These are phyloP conservation scores for Murraya paniculata DNA, from an alignment of 345 rosid genomes.

Conservation along the genomic window DNA sequence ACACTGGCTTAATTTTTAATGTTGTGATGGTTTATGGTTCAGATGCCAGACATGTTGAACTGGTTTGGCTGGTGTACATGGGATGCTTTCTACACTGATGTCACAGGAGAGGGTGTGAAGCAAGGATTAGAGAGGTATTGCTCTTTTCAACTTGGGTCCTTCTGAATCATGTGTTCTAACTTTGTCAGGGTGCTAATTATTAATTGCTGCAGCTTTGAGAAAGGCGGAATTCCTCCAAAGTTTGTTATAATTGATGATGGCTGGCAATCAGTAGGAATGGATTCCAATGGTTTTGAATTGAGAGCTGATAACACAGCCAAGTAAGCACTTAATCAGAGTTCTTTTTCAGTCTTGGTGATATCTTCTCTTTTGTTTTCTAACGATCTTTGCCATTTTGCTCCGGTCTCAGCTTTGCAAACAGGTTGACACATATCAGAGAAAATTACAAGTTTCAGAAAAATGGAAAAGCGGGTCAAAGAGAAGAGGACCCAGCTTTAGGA, in stretches of 20 bases:
- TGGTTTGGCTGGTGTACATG: constrained; percentile 87
- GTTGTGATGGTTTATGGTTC: constrained; percentile 7
- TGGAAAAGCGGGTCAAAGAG: constrained; percentile 49
- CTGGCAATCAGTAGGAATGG: constrained; percentile 74
- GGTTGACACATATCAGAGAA: constrained; percentile 59
- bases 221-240: constrained; percentile 60
- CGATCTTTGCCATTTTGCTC: background rate
- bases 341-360: background rate
- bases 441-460: constrained; percentile 67
- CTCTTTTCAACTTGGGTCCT: background rate
- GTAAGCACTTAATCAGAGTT: constrained; percentile 26
- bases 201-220: constrained; percentile 40
- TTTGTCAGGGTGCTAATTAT: background rate
- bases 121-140: constrained; percentile 54
- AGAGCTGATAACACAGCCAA: constrained; percentile 63
- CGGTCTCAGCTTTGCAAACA: constrained; percentile 52
- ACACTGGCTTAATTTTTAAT: constrained; percentile 2
- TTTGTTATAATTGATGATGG: constrained; percentile 70
- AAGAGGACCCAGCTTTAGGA: constrained; percentile 58
- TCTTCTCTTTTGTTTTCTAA: background rate
- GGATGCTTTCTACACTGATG: constrained; percentile 72
- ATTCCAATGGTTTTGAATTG: constrained; percentile 36
- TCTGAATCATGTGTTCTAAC: background rate
- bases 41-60: constrained; percentile 69
- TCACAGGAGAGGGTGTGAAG: constrained; percentile 52